phyloP scores from a whole-genome alignment of 352 stramenopile genomes.

The Pythium coloratum region DNA sequence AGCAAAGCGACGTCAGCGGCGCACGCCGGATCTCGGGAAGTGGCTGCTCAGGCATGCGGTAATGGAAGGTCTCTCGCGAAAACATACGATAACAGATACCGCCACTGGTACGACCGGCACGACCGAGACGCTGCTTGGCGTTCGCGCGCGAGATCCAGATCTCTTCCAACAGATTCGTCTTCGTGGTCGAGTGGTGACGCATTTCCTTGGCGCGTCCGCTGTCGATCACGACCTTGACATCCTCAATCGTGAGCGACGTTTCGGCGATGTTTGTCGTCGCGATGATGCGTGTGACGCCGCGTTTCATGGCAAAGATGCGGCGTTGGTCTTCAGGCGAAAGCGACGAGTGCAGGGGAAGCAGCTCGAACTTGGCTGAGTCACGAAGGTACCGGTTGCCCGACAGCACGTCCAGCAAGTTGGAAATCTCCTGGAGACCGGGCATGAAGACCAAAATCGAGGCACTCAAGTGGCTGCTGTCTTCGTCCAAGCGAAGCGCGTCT shows the following conservation, averaged over 20 bases:
- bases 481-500: constrained; percentile 25
- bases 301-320: constrained; percentile 85
- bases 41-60: constrained; percentile 74
- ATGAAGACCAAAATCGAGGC: constrained; percentile 96
- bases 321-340: constrained; percentile 93
- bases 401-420: constrained; percentile 74
- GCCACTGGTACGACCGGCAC: constrained; percentile 91
- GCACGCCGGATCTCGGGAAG: constrained; percentile 96
- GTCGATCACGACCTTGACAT: constrained; percentile 96
- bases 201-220: constrained; percentile 93
- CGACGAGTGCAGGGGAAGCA: constrained; percentile 93
- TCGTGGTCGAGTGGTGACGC: constrained; percentile 72
- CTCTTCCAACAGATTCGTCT: constrained; percentile 89
- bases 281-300: constrained; percentile 90
- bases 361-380: constrained; percentile 49
- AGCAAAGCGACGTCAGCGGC: constrained; percentile 93
- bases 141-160: constrained; percentile 91
- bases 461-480: constrained; percentile 25
- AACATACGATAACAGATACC: constrained; percentile 91
- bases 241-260: constrained; percentile 95
- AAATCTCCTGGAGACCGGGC: constrained; percentile 94
- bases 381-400: constrained; percentile 52
- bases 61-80: constrained; percentile 69
- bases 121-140: constrained; percentile 86
- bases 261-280: constrained; percentile 97